Evolutionary conservation across 495 filamentous ascomycete species (phyloP).

Genomic region (Lindgomyces ingoldianus): DNA sequence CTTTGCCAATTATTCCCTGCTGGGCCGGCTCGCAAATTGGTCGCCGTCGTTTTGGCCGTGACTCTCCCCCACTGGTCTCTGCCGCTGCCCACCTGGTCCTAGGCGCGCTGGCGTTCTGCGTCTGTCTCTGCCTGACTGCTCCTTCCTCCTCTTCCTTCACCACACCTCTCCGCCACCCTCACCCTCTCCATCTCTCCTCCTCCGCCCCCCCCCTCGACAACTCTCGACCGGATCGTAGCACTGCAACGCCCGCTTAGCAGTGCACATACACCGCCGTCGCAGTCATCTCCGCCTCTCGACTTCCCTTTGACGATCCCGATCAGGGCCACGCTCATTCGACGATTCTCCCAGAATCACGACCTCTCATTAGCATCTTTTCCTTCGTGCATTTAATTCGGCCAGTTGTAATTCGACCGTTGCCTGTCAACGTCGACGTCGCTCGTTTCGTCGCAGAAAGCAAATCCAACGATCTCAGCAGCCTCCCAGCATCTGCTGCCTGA

Average conservation of each 20-base stretch:
- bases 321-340: conserved; percentile 30
- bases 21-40: conserved; percentile 16
- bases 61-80: background rate
- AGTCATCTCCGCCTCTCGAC: conserved; percentile 12
- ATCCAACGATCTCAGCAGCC: background rate
- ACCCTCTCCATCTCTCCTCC: background rate
- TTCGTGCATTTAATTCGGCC: conserved; percentile 19
- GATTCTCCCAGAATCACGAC: conserved; percentile 28
- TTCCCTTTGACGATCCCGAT: conserved; percentile 2
- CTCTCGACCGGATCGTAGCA: conserved; percentile 31
- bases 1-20: background rate
- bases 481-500: background rate
- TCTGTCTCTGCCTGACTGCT: conserved; percentile 6
- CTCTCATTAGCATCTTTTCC: conserved; percentile 16
- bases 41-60: conserved; percentile 7
- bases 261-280: conserved; percentile 32
- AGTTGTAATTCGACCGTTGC: conserved; percentile 7
- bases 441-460: conserved; percentile 7
- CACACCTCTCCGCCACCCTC: background rate
- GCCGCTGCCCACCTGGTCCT: background rate
- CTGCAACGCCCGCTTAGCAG: conserved; percentile 10
- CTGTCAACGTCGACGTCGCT: conserved; percentile 16
- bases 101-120: too few species aligned
- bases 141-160: conserved; percentile 12
- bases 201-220: conserved; percentile 23